Base-by-base conservation (phyloP, 257 asterid genomes). In the Cruciata laevipes region DNA sequence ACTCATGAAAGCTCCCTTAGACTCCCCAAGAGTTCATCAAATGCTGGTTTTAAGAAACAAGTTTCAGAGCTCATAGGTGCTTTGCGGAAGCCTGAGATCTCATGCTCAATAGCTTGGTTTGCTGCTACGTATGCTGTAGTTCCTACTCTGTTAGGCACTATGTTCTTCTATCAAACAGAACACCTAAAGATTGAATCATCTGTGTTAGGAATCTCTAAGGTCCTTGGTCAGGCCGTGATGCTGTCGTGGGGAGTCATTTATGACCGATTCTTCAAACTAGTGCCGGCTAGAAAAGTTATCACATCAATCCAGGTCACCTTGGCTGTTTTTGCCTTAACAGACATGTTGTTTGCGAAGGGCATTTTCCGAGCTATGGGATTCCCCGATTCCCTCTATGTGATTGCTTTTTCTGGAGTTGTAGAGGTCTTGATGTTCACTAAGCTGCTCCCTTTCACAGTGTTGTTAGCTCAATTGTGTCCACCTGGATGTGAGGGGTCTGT, bases 111-210 rank as follows among this genome's bases (percentile, higher is more conserved):
- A 67, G 68, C 71, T 60, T 94, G 99, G 99, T 89, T 94, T 57
- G 79, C 96, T 0, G 76, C 82, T 42, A 88, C 99, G 16, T 90
- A 83, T 58, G 96, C 99, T 7, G 67, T 83, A 23, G 83, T 90
- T 67, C 99, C 99, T 0, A 81, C 96, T 42, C 79, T 94, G 11
- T 84, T 91, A 0, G 98, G 99, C 57, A 88, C 98, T 3, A 90
- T 94, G 98, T 90, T 94, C 79, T 94, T 65, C 83, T 94, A 90
- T 73, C 99, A 94, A 78, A 94, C 99, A 27, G 89, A 94, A 24
- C 87, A 90, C 52, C 67, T 94, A 63, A 84, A 82, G 65, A 84
- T 94, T 11, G 96, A 90, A 44, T 89, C 98, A 0, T 94, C 96
- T 0, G 69, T 87, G 2, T 82, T 94, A 5, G 99, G 99, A 55